Percentiles rank a stretch among this genome's conserved stretches.
These are phyloP conservation scores for Hypoxylon sp. DNA, from an alignment of 2,329 filamentous ascomycete species.

Conservation along the genomic window DNA sequence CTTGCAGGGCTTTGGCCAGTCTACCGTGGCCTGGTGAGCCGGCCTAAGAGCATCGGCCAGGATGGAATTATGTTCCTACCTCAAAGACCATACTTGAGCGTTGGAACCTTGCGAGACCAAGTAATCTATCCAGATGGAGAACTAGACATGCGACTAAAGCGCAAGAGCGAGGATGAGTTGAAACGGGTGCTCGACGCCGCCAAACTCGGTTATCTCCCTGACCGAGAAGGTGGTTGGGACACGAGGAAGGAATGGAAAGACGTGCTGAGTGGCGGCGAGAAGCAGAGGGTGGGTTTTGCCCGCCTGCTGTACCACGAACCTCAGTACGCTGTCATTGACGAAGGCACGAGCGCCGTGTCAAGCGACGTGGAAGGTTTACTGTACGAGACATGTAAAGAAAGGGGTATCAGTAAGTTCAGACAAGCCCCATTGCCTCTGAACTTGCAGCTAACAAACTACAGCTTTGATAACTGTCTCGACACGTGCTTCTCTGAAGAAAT, in stretches of 20 bases:
- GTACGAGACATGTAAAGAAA: conserved; percentile 92
- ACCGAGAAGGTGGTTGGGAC: conserved; percentile 95
- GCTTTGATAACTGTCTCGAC: conserved; percentile 96
- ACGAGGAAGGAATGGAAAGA: conserved; percentile 99
- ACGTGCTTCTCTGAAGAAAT: conserved; percentile 91
- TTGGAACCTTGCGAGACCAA: conserved; percentile 93
- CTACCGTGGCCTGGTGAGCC: conserved; percentile 89
- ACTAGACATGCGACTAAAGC: conserved; percentile 86
- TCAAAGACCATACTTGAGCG: conserved; percentile 89
- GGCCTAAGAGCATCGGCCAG: conserved; percentile 78
- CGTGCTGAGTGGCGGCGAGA: conserved; percentile 95
- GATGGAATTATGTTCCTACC: conserved; percentile 99
- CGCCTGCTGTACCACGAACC: conserved; percentile 94
- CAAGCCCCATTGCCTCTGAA: not conserved
- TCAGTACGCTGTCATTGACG: conserved; percentile 91
- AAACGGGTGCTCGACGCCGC: conserved; percentile 82
- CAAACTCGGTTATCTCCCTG: conserved; percentile 84
- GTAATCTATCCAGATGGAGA: conserved; percentile 98
- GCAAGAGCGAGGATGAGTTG: conserved; percentile 80
- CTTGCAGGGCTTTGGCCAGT: conserved; percentile 93
- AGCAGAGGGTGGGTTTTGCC: conserved; percentile 93
- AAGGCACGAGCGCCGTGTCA: conserved; percentile 92
- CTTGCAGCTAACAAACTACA: conserved; percentile 46
- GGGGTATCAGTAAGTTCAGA: conserved; percentile 79
- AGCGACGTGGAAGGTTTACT: conserved; percentile 93